Evolutionary conservation across 2,329 filamentous ascomycete species (phyloP).

Genomic region (Cladorrhinum sp.): DNA sequence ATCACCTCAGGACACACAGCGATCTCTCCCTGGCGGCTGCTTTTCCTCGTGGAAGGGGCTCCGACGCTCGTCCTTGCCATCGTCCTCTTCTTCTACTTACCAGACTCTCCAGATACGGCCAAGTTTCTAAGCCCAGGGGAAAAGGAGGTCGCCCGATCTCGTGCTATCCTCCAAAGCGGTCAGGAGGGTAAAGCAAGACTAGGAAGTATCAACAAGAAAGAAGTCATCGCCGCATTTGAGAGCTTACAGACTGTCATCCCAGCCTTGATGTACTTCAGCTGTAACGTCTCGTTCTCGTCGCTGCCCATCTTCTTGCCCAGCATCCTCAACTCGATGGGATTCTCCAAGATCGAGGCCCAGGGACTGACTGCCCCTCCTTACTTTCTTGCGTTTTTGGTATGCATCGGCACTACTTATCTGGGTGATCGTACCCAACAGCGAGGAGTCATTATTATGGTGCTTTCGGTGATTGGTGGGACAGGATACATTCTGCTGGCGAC

Average conservation of each 20-base stretch:
- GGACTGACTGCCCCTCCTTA: slow-evolving; percentile 70
- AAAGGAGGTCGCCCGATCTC: slow-evolving; percentile 52
- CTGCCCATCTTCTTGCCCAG: slow-evolving; percentile 64
- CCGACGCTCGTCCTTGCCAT: slow-evolving; percentile 55
- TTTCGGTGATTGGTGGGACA: slow-evolving; percentile 55
- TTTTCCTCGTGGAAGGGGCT: slow-evolving; percentile 64
- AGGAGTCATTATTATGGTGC: slow-evolving; percentile 54
- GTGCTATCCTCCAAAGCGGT: slow-evolving; percentile 53
- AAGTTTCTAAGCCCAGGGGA: slow-evolving; percentile 56
- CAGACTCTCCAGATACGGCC: slow-evolving; percentile 50
- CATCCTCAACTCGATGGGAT: slow-evolving; percentile 65
- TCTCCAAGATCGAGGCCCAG: slow-evolving; percentile 63
- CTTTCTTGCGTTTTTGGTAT: slow-evolving; percentile 62
- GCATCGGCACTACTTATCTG: slow-evolving; percentile 58
- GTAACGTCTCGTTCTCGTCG: slow-evolving; percentile 63
- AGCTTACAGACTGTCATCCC: slow-evolving; percentile 50
- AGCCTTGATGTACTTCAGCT: slow-evolving; percentile 55
- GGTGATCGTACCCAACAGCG: slow-evolving; percentile 66
- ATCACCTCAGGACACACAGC: slow-evolving; percentile 57
- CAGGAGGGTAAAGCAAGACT: slow-evolving; percentile 47
- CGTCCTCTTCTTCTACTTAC: slow-evolving; percentile 53
- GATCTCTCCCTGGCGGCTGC: slow-evolving; percentile 61
- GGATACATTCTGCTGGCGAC: slow-evolving; percentile 66
- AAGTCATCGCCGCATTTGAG: slow-evolving; percentile 45
- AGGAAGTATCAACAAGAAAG: slow-evolving; percentile 42